Base-by-base conservation (phyloP, 345 rosid genomes). In the Arabidopsis arenosa region DNA sequence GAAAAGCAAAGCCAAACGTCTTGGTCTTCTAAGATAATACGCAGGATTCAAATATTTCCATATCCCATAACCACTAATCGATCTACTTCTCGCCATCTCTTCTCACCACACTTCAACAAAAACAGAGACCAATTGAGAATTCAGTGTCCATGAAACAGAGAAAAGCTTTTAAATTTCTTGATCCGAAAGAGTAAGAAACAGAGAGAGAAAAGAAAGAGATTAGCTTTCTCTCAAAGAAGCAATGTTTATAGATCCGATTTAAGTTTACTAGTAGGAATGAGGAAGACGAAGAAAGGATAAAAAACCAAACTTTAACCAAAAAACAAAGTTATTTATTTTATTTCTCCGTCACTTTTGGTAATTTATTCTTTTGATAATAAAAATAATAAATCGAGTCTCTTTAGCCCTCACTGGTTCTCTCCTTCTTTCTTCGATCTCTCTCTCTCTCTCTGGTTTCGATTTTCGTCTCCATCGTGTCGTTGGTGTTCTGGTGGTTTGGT, bases 21-120 rank as follows among this genome's bases (percentile, higher is more conserved):
- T 88, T 15, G 97, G 96, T 18, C 96, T 79, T 81, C 87, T 86
- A 28, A 92, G 86, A 75, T 89, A 94, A 83, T 82, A 88, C 15
- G 86, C 79, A 2, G 96, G 97, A 74, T 87, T 85, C 68, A 87
- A 83, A 68, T 86, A 92, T 64, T 86, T 82, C 86, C 87, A 87
- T 67, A 72, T 0, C 55, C 73, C 80, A 48, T 26, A 59, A 30
- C 70, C 66, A 75, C 49, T 65, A 52, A 66, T 63, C 58, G 80
- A 80, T 70, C 80, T 75, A 75, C 69, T 18, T 77, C 80, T 80
- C 41, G 70, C 77, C 83, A 80, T 80, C 0, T 28, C 32, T 28
- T 28, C 59, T 60, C 44, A 59, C 39, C 55, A 6, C 63, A 78
- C 55, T 18, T 72, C 59, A 78, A 37, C 55, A 58, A 14, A 73